These are phyloP conservation scores for Artemisia argyi DNA, from an alignment of 129 eudicot genomes.

Conservation along the genomic window DNA sequence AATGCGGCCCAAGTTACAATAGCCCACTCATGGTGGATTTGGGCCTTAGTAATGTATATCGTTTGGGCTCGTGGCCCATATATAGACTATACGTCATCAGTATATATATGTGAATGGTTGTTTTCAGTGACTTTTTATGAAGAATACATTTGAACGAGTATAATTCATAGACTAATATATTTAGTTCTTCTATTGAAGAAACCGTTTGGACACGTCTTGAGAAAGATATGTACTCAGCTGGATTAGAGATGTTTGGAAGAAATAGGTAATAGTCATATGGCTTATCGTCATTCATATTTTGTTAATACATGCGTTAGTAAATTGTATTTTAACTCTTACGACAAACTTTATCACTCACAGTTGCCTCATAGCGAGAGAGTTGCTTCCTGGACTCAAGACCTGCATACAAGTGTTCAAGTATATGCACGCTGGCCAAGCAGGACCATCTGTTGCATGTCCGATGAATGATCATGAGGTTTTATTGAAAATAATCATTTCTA, in stretches of 20 bases:
- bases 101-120: neutral
- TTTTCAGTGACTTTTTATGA: neutral
- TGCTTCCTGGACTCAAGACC: slow-evolving; percentile 67
- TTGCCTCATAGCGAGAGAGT: slow-evolving; percentile 75
- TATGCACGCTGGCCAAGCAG: slow-evolving; percentile 45
- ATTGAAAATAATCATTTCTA: no score
- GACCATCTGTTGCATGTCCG: slow-evolving; percentile 24
- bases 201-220: slow-evolving; percentile 71
- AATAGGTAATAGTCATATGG: slow-evolving; percentile 48
- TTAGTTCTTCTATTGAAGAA: slow-evolving; percentile 4
- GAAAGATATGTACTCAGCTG: slow-evolving; percentile 68
- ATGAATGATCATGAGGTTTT: no score
- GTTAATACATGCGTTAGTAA: neutral
- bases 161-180: neutral
- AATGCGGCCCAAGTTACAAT: no score
- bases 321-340: slow-evolving; percentile 3
- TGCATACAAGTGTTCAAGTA: slow-evolving; percentile 64
- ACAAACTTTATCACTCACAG: slow-evolving; percentile 44
- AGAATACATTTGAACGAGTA: neutral
- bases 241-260: slow-evolving; percentile 77
- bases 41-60: no score
- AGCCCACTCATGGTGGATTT: no score
- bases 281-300: neutral
- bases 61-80: no score
- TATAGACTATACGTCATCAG: no score